These are phyloP conservation scores for Torulaspora globosa DNA, from an alignment of 1,139 yeast species.

Conservation along the genomic window DNA sequence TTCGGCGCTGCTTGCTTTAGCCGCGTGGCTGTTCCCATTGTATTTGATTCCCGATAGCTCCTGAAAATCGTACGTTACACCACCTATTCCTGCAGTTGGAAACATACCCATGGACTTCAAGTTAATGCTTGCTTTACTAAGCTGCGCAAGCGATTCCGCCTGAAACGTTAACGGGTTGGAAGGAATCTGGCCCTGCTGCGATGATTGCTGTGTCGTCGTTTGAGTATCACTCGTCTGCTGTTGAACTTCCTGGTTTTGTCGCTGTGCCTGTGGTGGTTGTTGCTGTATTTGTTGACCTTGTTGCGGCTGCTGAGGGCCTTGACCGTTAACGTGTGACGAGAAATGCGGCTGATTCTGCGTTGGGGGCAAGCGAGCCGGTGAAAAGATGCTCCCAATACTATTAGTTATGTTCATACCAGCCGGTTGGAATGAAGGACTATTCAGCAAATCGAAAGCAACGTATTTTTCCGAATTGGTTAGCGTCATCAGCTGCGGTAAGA, in stretches of 20 bases:
- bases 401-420: conserved; percentile 30
- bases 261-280: conserved; percentile 10
- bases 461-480: conserved; percentile 25
- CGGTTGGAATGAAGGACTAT: conserved; percentile 28
- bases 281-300: conserved; percentile 22
- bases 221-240: conserved; percentile 10
- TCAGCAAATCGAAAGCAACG: conserved; percentile 26
- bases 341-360: conserved; percentile 24
- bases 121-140: conserved; percentile 26
- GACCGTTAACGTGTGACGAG: conserved; percentile 26
- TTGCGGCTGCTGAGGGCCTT: neutral
- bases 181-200: conserved; percentile 6
- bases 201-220: conserved; percentile 5
- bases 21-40: conserved; percentile 19
- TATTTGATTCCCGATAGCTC: conserved; percentile 33
- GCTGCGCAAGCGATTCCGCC: conserved; percentile 26
- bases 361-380: conserved; percentile 25
- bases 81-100: conserved; percentile 38
- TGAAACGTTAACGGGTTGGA: conserved; percentile 19
- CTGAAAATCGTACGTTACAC: conserved; percentile 37
- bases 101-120: conserved; percentile 28
- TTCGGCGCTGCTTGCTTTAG: conserved; percentile 29
- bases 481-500: conserved; percentile 21
- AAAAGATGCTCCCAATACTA: conserved; percentile 30
- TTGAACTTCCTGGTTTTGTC: conserved; percentile 4